A percentile compares a stretch with the other conserved stretches of the same genome.
Conservation (phyloP, 768 basidiomycete genomes). For the Boletellus ananiceps region DNA sequence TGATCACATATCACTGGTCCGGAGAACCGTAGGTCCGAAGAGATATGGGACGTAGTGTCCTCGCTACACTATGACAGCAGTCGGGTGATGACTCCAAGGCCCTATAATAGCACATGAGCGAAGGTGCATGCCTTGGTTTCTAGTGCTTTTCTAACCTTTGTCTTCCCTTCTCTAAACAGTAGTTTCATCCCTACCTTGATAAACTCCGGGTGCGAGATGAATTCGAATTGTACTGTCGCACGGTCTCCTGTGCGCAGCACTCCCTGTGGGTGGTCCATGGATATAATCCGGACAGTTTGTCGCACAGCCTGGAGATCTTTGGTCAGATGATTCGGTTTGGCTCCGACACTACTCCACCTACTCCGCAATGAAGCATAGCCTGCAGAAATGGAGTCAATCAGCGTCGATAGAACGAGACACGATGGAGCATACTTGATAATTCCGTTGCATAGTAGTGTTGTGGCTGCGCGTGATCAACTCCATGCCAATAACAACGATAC, state of each 20-base stretch:
- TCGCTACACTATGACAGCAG: conserved; percentile 37
- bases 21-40: too few relatives aligned
- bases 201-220: conserved; percentile 88
- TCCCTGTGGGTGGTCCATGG: conserved; percentile 85
- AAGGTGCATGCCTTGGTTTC: neutral
- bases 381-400: conserved; percentile 20
- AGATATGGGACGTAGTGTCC: too few relatives aligned
- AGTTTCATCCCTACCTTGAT: conserved; percentile 92
- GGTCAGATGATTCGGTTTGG: neutral
- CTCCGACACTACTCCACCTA: conserved; percentile 31
- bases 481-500: neutral
- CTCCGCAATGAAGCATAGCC: conserved; percentile 93
- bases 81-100: conserved; percentile 71
- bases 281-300: conserved; percentile 88
- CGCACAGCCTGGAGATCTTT: conserved; percentile 62
- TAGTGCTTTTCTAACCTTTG: conserved; percentile 55
- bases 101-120: conserved; percentile 38
- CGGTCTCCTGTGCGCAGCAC: conserved; percentile 92
- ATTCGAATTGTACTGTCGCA: conserved; percentile 91
- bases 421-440: conserved; percentile 68
- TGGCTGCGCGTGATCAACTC: conserved; percentile 46
- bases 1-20: too few relatives aligned
- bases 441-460: conserved; percentile 88
- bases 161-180: conserved; percentile 92
- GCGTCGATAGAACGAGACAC: neutral